Conservation (phyloP, 2,329 filamentous ascomycete species). For the Penicillium sp. region DNA sequence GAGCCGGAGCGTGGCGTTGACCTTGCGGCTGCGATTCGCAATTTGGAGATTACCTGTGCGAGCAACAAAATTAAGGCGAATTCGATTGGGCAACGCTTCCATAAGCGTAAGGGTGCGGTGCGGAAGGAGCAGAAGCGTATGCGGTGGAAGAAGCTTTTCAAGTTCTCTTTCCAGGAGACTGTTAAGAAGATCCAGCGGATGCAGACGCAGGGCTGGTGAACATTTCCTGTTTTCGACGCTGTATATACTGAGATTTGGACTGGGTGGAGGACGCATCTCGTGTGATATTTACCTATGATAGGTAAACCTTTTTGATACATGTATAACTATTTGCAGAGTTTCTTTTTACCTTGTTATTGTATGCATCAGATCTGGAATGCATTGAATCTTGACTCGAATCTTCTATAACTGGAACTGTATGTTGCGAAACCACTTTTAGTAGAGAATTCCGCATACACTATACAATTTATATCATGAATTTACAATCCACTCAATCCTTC, state of each 20-base stretch:
- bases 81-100: conserved; percentile 41
- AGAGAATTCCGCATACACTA: too few species aligned
- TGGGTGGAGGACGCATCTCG: conserved; percentile 9
- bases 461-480: background rate
- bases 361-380: conserved; percentile 24
- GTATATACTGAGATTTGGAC: conserved; percentile 21
- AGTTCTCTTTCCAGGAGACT: conserved; percentile 48
- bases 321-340: conserved; percentile 23
- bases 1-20: conserved; percentile 39
- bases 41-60: conserved; percentile 29
- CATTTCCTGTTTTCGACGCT: background rate
- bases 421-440: background rate
- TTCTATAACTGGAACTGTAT: background rate
- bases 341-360: conserved; percentile 12
- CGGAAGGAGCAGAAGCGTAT: conserved; percentile 43
- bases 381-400: conserved; percentile 24
- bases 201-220: conserved; percentile 52
- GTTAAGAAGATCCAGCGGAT: conserved; percentile 48
- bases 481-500: conserved; percentile 40
- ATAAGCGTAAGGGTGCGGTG: conserved; percentile 47
- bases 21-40: conserved; percentile 33
- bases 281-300: conserved; percentile 13
- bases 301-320: conserved; percentile 12
- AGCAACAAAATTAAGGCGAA: conserved; percentile 41
- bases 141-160: conserved; percentile 51